Evolutionary conservation across 225 moss, liverwort and hornwort species (phyloP).

Genomic region (Rhytidiadelphus loreus): DNA sequence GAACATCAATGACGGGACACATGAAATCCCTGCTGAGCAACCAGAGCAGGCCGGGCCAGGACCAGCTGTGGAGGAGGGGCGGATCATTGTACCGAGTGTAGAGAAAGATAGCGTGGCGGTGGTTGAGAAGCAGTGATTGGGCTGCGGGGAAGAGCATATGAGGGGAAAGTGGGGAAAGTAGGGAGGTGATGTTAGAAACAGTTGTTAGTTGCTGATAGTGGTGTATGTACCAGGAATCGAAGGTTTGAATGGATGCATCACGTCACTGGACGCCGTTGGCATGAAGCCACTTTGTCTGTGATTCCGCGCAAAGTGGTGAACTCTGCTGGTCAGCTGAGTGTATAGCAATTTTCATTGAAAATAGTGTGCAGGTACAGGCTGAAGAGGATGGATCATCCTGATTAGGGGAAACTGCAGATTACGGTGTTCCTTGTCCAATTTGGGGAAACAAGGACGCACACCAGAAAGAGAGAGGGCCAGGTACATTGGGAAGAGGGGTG

Average conservation of each 20-base stretch:
- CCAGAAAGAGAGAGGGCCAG: conserved; percentile 17
- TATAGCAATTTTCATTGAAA: conserved; percentile 87
- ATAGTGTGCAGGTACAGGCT: conserved; percentile 95
- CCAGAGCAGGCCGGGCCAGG: neutral
- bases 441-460: conserved; percentile 60
- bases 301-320: conserved; percentile 43
- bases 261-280: conserved; percentile 4
- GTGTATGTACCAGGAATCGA: conserved; percentile 25
- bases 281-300: conserved; percentile 19
- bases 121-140: conserved; percentile 17
- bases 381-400: conserved; percentile 44
- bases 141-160: neutral
- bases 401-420: conserved; percentile 46
- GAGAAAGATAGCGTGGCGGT: neutral
- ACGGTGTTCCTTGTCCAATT: conserved; percentile 69
- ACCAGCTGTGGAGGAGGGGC: neutral
- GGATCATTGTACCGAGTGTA: neutral
- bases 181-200: conserved; percentile 18
- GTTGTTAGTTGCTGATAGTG: conserved; percentile 22
- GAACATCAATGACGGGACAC: conserved; percentile 22
- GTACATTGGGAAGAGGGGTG: conserved; percentile 9
- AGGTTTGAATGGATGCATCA: conserved; percentile 33
- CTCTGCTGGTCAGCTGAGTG: conserved; percentile 82
- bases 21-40: neutral
- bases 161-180: neutral